Base-by-base conservation (phyloP, 805 yeast species). In the Ogataea haglerorum region DNA sequence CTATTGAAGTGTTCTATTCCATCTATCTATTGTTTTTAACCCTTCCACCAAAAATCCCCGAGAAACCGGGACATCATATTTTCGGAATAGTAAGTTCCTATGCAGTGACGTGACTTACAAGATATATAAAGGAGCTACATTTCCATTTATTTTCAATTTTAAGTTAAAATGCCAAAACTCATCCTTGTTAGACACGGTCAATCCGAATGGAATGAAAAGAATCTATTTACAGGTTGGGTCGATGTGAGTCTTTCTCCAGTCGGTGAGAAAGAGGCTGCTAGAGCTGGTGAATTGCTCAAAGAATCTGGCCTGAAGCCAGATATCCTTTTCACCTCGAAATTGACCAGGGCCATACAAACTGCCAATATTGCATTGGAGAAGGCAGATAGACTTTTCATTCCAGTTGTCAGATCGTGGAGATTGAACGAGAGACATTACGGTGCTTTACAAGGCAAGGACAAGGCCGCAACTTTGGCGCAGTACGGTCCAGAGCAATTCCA, bases 401-500 rank as follows among this genome's bases (percentile, higher is more conserved):
- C 95, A 62, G 95, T 85, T 60, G 80, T 82, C 70, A 86, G 97
- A 78, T 78, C 91, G 42, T 91, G 97, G 97, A 85, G 97, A 79
- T 80, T 90, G 68, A 90, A 90, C 76, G 98, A 90, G 77, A 93
- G 98, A 79, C 97, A 90, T 73, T 90, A 90, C 76, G 98, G 98
- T 79, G 97, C 88, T 57, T 80, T 90, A 63, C 97, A 91, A 75
- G 98, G 98, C 69, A 89, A 91, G 76, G 95, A 91, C 78, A 90
- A 90, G 77, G 96, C 96, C 57, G 90, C 76, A 60, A 85, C 96
- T 54, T 78, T 89, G 64, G 90, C 80, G 61, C 69, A 78, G 60
- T 90, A 78, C 73, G 98, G 98, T 64, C 71, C 78, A 60, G 96
- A 88, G 68, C 80, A 88, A 73, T 91, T 91, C 88, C 88, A 80